These are phyloP conservation scores for Chalciporus sp. DNA, from an alignment of 1,284 basidiomycete species.

Conservation along the genomic window DNA sequence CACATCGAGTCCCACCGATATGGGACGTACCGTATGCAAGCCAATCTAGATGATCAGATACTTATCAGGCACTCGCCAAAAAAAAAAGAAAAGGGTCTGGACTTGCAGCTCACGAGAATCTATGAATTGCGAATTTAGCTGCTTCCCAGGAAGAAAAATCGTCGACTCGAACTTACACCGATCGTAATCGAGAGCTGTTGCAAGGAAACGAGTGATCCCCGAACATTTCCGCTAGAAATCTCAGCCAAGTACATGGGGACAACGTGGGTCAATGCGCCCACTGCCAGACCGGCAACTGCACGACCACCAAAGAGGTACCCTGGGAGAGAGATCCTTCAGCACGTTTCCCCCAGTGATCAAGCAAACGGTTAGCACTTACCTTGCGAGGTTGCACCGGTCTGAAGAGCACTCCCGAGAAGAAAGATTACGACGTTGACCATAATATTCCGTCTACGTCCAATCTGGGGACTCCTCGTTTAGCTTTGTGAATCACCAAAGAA, in stretches of 20 bases:
- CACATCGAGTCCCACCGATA: slow-evolving; percentile 37
- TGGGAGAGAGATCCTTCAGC: neutral
- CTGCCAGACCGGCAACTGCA: slow-evolving; percentile 32
- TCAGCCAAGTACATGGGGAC: slow-evolving; percentile 39
- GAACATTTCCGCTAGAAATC: slow-evolving; percentile 38
- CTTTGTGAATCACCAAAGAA: neutral
- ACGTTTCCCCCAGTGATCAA: neutral
- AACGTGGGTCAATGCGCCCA: slow-evolving; percentile 37
- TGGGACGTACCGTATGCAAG: slow-evolving; percentile 37
- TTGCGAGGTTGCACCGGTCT: slow-evolving; percentile 35
- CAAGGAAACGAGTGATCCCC: slow-evolving; percentile 36
- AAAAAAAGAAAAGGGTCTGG: neutral
- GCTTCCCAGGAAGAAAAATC: neutral
- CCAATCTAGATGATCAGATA: slow-evolving; percentile 26
- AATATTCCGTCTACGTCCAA: slow-evolving; percentile 34
- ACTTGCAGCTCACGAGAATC: slow-evolving; percentile 38
- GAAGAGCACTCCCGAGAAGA: slow-evolving; percentile 35
- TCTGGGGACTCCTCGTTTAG: slow-evolving; percentile 14
- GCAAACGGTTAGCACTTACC: slow-evolving; percentile 9
- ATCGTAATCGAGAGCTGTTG: slow-evolving; percentile 37
- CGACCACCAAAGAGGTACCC: slow-evolving; percentile 37
- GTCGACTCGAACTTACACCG: slow-evolving; percentile 29
- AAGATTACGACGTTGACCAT: slow-evolving; percentile 37
- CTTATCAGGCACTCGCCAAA: neutral
- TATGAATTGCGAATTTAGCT: slow-evolving; percentile 3